Conservation (phyloP, 1,139 yeast genomes). For the Scheffersomyces titani region DNA sequence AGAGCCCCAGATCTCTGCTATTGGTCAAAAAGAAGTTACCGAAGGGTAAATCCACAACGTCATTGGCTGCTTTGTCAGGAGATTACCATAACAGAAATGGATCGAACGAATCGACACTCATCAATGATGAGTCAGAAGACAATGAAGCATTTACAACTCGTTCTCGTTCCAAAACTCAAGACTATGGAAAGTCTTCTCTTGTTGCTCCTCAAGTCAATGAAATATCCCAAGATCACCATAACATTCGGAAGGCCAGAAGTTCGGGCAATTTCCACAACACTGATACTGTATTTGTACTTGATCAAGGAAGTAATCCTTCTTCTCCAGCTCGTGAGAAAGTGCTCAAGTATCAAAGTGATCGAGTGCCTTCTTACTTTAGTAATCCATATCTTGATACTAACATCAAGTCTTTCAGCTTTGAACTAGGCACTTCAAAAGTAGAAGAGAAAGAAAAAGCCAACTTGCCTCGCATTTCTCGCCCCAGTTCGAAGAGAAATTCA, state of each 20-base stretch:
- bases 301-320: neutral
- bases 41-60: conserved; percentile 32
- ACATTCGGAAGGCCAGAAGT: conserved; percentile 36
- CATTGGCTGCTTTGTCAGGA: conserved; percentile 22
- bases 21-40: conserved; percentile 8
- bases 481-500: conserved; percentile 33
- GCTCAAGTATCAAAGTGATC: conserved; percentile 23
- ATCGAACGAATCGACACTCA: conserved; percentile 10
- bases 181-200: neutral
- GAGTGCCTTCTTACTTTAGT: conserved; percentile 22
- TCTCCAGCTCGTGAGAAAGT: conserved; percentile 2
- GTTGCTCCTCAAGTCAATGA: neutral
- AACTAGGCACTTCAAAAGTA: neutral
- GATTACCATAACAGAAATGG: conserved; percentile 10
- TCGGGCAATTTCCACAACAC: conserved; percentile 31
- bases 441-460: conserved; percentile 27
- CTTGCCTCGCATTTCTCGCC: conserved; percentile 34
- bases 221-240: neutral
- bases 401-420: neutral
- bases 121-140: conserved; percentile 12
- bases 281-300: neutral
- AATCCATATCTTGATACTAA: conserved; percentile 28
- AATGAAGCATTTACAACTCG: neutral
- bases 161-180: neutral
- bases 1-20: conserved; percentile 11